Percentiles rank a stretch among this genome's conserved stretches.
Evolutionary conservation across 2,329 filamentous ascomycete genomes (phyloP).

Genomic region (Colletotrichum limetticola): DNA sequence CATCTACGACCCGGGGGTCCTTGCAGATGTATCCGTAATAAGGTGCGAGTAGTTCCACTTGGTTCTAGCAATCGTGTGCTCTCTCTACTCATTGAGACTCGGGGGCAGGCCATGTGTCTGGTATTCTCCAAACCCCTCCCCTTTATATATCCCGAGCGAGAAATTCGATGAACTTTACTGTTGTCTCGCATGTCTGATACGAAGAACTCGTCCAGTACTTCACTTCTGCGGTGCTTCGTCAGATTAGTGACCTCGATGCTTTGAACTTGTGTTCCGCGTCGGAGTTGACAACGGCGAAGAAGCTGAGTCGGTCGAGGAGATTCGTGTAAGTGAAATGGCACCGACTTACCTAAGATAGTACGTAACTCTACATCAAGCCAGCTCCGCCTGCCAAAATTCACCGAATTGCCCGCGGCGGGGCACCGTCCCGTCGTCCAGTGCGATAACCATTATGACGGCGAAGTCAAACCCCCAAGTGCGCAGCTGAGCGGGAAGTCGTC

Average conservation of each 20-base stretch:
- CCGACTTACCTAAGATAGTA: constrained; percentile 11
- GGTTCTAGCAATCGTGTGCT: neutral
- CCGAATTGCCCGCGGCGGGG: constrained; percentile 8
- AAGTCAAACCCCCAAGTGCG: neutral
- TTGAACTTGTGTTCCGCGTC: neutral
- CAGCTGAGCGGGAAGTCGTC: neutral
- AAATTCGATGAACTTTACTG: neutral
- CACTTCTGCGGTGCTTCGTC: neutral
- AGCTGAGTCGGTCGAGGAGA: neutral
- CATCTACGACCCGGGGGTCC: neutral
- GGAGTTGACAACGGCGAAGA: neutral
- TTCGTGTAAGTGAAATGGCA: neutral
- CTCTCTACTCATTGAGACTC: neutral
- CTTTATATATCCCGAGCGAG: neutral
- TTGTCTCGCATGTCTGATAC: neutral
- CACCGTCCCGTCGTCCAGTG: neutral
- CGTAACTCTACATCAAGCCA: constrained; percentile 1
- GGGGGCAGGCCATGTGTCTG: neutral
- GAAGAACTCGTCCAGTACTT: neutral
- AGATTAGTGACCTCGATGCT: neutral
- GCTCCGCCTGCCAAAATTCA: neutral
- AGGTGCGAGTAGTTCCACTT: neutral
- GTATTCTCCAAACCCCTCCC: neutral
- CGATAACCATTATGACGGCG: neutral
- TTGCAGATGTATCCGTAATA: neutral